Percentiles rank a stretch among this genome's conserved stretches.
Conservation (phyloP, 148 eudicot genomes). For the Vaccinium corymbosum region DNA sequence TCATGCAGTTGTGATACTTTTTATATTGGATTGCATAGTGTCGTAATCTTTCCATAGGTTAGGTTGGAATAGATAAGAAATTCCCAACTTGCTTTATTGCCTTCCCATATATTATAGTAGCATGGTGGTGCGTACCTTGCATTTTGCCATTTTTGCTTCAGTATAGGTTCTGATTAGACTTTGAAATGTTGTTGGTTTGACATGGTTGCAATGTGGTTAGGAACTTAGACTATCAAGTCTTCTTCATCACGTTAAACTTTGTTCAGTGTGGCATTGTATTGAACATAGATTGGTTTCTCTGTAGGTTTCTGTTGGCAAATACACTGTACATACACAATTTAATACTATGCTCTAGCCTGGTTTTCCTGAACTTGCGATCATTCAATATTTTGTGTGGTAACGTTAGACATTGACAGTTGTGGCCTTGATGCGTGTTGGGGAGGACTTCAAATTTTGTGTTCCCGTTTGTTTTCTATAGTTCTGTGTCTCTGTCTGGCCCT, state of each 20-base stretch:
- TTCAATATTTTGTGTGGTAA: not conserved
- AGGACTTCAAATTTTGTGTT: not conserved
- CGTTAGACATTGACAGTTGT: not conserved
- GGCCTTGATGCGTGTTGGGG: not conserved
- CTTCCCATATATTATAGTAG: not conserved
- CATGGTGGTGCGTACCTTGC: not conserved
- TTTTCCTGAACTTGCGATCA: not conserved
- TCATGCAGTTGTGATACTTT: not conserved
- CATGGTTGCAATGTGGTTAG: not conserved
- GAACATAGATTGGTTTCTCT: not conserved
- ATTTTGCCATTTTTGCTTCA: not conserved
- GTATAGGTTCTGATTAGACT: not conserved
- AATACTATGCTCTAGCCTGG: not conserved
- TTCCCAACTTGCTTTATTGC: not conserved
- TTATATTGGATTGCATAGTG: constrained; percentile 55
- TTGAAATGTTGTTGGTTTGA: not conserved
- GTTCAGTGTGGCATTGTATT: not conserved
- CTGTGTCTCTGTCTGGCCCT: not conserved
- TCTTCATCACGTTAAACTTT: not conserved
- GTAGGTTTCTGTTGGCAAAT: not conserved
- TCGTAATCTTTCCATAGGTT: constrained; percentile 38
- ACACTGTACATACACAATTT: not conserved
- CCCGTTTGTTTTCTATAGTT: not conserved
- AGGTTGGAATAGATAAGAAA: constrained; percentile 20
- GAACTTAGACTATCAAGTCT: not conserved